Base-by-base conservation (phyloP, 768 basidiomycete genomes). In the Suillus bovinus region DNA sequence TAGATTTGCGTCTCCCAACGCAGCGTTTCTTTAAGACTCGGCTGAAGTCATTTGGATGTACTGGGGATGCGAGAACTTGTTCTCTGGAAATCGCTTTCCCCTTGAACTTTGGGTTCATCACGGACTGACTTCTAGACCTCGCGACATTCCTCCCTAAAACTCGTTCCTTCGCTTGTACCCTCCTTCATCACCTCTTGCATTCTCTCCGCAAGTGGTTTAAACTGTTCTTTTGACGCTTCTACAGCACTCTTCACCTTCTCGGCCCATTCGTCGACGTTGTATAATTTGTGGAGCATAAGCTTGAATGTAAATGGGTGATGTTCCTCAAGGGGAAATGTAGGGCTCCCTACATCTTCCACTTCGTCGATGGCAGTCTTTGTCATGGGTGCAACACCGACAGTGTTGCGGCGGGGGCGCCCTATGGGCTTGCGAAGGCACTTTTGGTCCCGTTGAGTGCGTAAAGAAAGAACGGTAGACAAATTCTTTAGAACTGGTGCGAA, bases 221-320 rank as follows among this genome's bases (percentile, higher is more conserved):
- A 88, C 61, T 83, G 81, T 42, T 75, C 78, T 71, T 81, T 80
- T 47, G 86, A 87, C 60, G 71, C 75, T 68, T 83, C 80, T 69
- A 87, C 68, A 24, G 82, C 78, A 27, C 79, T 79, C 69, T 81
- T 82, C 58, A 87, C 81, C 70, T 82, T 85, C 65, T 77, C 76
- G 1, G 74, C 78, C 84, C 86, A 89, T 59, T 87, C 86, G 24
- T 84, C 83, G 59, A 82, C 54, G 27, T 81, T 78, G 71, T 89
- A 89, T 13, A 88, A 76, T 70, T 86, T 84, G 75, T 89, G 85
- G 61, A 88, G 71, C 85, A 87, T 88, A 67, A 85, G 77, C 67
- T 82, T 84, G 78, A 88, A 89, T 38, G 84, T 87, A 74, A 89
- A 89, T 20, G 79, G 78, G 66, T 82, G 85, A 57, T 76, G 73